phyloP scores from a whole-genome alignment of 2,329 filamentous ascomycete genomes.

The Gaeumannomyces tritici region DNA sequence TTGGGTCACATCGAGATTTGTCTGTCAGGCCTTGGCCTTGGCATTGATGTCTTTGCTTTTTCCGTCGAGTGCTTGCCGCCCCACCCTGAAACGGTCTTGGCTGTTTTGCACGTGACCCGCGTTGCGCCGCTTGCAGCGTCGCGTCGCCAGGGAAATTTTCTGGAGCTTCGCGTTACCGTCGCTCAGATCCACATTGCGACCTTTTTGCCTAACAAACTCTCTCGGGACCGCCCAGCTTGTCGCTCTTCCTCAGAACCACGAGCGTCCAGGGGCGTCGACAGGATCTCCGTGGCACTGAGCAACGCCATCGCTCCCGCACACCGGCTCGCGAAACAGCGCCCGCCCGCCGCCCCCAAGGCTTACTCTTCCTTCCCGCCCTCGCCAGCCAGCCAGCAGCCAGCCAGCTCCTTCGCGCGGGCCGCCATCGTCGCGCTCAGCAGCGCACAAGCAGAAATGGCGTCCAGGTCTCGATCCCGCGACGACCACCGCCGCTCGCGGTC shows the following conservation, averaged over 20 bases:
- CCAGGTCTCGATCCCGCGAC: conserved; percentile 2
- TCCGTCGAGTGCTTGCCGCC: neutral
- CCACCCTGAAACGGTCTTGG: neutral
- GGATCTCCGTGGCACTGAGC: neutral
- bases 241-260: neutral
- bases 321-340: neutral
- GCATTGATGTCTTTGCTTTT: too few species aligned
- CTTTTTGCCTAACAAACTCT: neutral
- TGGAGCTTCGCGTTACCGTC: neutral
- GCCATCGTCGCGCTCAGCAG: neutral
- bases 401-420: neutral
- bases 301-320: neutral
- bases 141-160: neutral
- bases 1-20: too few species aligned
- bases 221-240: neutral
- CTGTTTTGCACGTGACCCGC: neutral
- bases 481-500: conserved; percentile 1
- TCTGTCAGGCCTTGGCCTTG: too few species aligned
- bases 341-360: neutral
- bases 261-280: too few species aligned
- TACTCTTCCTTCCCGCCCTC: neutral
- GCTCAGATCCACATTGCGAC: neutral
- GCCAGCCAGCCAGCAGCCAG: too few species aligned
- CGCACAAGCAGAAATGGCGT: conserved; percentile 1
- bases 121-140: neutral